Base-by-base conservation (phyloP, 108 stramenopile genomes). In the Stephanodiscus triporus region DNA sequence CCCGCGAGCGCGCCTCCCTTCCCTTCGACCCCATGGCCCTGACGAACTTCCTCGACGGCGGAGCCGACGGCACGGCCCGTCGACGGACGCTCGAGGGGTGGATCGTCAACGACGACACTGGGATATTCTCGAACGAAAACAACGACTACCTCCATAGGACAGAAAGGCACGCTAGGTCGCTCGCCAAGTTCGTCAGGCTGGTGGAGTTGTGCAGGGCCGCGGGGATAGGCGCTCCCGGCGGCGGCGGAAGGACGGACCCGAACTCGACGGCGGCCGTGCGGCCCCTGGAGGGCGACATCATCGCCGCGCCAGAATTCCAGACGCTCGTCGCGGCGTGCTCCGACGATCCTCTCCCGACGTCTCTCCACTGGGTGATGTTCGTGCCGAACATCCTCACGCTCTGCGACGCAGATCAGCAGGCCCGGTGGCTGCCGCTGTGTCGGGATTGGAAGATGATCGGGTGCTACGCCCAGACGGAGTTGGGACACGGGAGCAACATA, bases 381-480 rank as follows among this genome's bases (percentile, higher is more conserved):
- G 77, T 92, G 9, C 94, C 94, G 17, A 95, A 95, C 82, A 89
- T 96, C 64, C 70, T 86, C 11, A 86, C 82, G 14, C 68, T 95
- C 22, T 93, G 93, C 63, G 93, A 94, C 70, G 91, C 94, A 26
- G 88, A 96, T 63, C 98, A 99, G 75, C 85, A 92, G 60, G 66
- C 87, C 3, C 60, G 81, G 22, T 98, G 97, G 97, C 80, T 97
- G 13, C 96, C 97, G 0, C 73, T 96, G 13, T 96, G 96, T 75
- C 82, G 91, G 0, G 95, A 95, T 71, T 97, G 96, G 93, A 86
- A 80, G 43, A 95, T 97, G 82, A 93, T 98, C 73, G 95, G 96
- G 20, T 97, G 96, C 59, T 98, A 97, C 72, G 97, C 95, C 19
- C 97, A 97, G 72, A 97, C 97, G 23, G 97, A 98, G 78, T 58